phyloP scores from a whole-genome alignment of 2,329 filamentous ascomycete species.

The Pseudocercospora musae region DNA sequence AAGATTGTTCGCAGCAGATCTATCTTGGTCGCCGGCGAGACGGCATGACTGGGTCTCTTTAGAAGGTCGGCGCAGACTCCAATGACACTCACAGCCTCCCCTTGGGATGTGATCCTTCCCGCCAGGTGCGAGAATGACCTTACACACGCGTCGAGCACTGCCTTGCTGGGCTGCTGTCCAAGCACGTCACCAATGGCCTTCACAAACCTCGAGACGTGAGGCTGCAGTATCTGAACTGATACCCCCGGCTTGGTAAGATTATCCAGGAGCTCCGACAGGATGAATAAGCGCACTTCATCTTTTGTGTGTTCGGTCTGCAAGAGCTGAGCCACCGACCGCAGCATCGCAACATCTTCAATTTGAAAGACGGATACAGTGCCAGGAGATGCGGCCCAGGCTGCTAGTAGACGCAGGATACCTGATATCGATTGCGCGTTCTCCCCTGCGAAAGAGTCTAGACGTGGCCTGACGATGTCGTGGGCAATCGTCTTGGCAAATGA shows the following conservation, averaged over 20 bases:
- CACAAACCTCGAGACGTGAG: conserved; percentile 66
- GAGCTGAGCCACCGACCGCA: conserved; percentile 69
- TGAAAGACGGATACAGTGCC: conserved; percentile 68
- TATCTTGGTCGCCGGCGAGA: conserved; percentile 79
- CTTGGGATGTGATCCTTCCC: conserved; percentile 62
- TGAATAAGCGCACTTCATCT: conserved; percentile 80
- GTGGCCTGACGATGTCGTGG: conserved; percentile 70
- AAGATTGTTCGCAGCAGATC: conserved; percentile 76
- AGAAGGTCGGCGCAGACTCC: conserved; percentile 78
- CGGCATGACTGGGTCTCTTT: conserved; percentile 76
- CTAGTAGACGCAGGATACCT: conserved; percentile 73
- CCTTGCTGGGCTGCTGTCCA: conserved; percentile 62
- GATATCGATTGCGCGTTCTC: conserved; percentile 92
- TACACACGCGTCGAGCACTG: conserved; percentile 75
- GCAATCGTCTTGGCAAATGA: conserved; percentile 67
- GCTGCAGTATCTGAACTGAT: conserved; percentile 59
- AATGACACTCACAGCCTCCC: conserved; percentile 73
- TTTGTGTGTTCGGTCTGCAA: conserved; percentile 71
- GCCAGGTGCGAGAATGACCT: conserved; percentile 74
- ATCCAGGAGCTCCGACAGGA: conserved; percentile 69
- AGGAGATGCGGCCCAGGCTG: conserved; percentile 67
- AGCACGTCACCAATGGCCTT: conserved; percentile 50
- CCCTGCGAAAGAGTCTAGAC: conserved; percentile 71
- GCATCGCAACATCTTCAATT: conserved; percentile 55
- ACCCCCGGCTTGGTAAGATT: conserved; percentile 61